These are phyloP conservation scores for Mesotaenium endlicherianum DNA, from an alignment of 139 green algal genomes.

Conservation along the genomic window DNA sequence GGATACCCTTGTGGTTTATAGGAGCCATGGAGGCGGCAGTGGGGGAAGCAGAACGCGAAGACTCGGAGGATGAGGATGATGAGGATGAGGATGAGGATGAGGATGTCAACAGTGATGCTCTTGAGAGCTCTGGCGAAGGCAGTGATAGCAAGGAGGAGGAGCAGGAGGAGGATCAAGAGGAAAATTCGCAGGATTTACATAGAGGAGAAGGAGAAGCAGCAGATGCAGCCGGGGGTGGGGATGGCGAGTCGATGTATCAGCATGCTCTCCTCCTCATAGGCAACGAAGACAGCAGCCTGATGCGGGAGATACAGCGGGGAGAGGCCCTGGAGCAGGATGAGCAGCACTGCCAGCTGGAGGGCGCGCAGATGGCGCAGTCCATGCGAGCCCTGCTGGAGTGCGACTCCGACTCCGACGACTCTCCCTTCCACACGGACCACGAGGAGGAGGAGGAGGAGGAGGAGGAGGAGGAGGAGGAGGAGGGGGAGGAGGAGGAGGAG, in stretches of 20 bases:
- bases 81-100: neutral
- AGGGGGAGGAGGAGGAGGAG: neutral
- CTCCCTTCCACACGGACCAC: neutral
- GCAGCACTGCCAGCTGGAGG: no score
- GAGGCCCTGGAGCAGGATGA: no score
- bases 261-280: no score
- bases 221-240: neutral
- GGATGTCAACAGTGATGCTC: neutral
- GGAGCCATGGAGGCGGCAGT: no score
- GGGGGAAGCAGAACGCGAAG: neutral
- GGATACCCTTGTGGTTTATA: no score
- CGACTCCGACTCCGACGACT: no score
- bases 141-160: neutral
- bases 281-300: no score
- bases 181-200: no score
- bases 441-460: neutral
- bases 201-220: neutral
- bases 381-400: no score
- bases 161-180: neutral
- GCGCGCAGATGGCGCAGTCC: no score
- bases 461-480: conserved; percentile 12
- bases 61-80: neutral
- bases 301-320: no score
- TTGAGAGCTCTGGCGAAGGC: neutral
- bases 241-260: no score